A percentile compares a stretch with the other conserved stretches of the same genome.
phyloP scores from a whole-genome alignment of 495 filamentous ascomycete genomes.

The Terfezia boudieri region DNA sequence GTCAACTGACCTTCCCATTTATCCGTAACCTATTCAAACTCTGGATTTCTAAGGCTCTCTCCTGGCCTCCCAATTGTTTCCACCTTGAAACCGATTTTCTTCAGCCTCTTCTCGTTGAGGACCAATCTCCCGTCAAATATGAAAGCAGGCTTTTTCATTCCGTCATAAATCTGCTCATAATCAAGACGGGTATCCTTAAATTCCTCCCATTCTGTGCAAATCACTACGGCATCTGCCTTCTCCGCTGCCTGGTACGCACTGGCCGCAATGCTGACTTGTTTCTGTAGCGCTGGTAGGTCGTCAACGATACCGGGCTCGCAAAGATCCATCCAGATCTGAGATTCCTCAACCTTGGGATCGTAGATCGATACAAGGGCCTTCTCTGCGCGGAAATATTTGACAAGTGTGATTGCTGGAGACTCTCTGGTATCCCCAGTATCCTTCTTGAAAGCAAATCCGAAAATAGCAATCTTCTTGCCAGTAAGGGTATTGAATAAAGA shows the following conservation, averaged over 20 bases:
- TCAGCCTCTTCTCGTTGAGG: conserved; percentile 33
- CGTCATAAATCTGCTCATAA: conserved; percentile 19
- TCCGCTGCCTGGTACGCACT: conserved; percentile 32
- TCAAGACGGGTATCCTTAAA: conserved; percentile 25
- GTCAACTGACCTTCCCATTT: too few relatives aligned
- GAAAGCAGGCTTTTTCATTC: conserved; percentile 45
- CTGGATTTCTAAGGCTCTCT: not conserved
- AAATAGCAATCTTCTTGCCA: conserved; percentile 47
- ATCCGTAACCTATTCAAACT: not conserved
- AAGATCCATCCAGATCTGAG: conserved; percentile 18
- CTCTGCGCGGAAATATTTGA: conserved; percentile 40
- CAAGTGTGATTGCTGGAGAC: conserved; percentile 43
- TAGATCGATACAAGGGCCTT: conserved; percentile 44
- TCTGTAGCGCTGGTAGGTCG: conserved; percentile 17
- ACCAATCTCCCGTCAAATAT: conserved; percentile 51
- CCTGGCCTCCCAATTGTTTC: conserved; percentile 25
- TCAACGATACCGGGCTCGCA: conserved; percentile 18
- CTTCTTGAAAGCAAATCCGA: conserved; percentile 71
- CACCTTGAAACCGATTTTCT: conserved; percentile 33
- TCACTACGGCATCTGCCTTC: conserved; percentile 30
- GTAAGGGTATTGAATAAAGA: conserved; percentile 46
- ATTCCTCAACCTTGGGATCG: conserved; percentile 33
- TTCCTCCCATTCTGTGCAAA: conserved; percentile 44
- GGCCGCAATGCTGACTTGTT: conserved; percentile 23
- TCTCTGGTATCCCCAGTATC: conserved; percentile 59